Percentiles rank a stretch among this genome's conserved stretches.
These are phyloP conservation scores for Solanum neorickii DNA, from an alignment of 257 asterid species.

Conservation along the genomic window DNA sequence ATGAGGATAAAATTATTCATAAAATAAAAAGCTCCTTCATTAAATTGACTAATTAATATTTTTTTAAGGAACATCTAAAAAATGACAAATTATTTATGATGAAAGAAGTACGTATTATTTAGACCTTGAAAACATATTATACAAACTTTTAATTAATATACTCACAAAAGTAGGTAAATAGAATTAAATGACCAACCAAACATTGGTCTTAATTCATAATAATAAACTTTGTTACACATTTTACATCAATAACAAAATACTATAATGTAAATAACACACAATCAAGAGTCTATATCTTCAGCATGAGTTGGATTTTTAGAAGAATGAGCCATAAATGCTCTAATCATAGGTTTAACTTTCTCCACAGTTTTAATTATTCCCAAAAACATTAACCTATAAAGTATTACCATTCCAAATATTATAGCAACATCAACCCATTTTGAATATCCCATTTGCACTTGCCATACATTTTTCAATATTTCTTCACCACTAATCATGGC, in stretches of 20 bases:
- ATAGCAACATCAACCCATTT: conserved; percentile 47
- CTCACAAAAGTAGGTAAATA: not conserved
- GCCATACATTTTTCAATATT: conserved; percentile 35
- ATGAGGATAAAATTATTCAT: no score
- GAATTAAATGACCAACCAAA: not conserved
- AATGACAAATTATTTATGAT: no score
- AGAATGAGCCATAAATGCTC: not conserved
- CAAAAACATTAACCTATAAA: conserved; percentile 28
- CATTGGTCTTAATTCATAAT: not conserved
- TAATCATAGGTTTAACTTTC: conserved; percentile 14
- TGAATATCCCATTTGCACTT: conserved; percentile 43
- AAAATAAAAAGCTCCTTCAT: no score
- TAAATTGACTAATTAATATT: no score
- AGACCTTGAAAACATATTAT: not conserved
- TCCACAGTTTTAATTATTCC: conserved; percentile 24
- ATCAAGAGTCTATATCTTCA: not conserved
- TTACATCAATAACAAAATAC: not conserved
- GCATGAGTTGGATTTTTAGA: not conserved
- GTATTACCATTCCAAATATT: conserved; percentile 33
- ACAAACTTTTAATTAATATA: not conserved
- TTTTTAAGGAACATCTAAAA: no score
- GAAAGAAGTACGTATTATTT: no score
- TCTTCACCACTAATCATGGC: conserved; percentile 21
- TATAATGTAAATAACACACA: not conserved
- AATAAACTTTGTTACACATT: not conserved